Base-by-base conservation (phyloP, 2,329 filamentous ascomycete species). In the Penicillium paneum region DNA sequence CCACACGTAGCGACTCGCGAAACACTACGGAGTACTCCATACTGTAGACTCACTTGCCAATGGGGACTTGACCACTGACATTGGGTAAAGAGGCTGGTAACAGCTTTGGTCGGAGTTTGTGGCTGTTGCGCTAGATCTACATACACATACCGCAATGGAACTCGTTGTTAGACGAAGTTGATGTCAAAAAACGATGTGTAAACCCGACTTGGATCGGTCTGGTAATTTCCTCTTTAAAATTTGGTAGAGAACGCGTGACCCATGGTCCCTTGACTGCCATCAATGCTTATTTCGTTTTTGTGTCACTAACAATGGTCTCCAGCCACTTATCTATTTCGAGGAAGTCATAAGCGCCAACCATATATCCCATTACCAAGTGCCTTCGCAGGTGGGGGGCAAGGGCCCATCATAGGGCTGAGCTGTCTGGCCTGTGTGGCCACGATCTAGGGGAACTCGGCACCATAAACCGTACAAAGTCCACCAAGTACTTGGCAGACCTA, bases 371-470 rank as follows among this genome's bases (percentile, higher is more conserved):
- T 45, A 32, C 39, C 28, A 36, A 43, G 52, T 42, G 52, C 43
- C 61, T 64, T 62, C 60, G 58, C 60, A 54, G 44, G 61, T 62
- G 61, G 56, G 21, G 52, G 60, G 45, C 34, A 11, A 50, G 24
- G 39, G 38, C 28, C 34, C 50, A 32, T 49, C 36, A 39, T 63
- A 63, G 62, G 62, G 62, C 62, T 59, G 47, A 52, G 55, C 55
- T 58, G 50, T 39, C 28, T 50, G 26, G 50, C 24, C 55, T 58
- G 50, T 39, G 21, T 50, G 17, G 43, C 24, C 49, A 45, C 13
- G 26, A 45, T 21, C 39, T 24, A 15, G 55, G 38, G 19, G 39
- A 11, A n/a, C 19, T 48, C 54, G 38, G 52, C 58, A 55, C 49
- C 51, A 59, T 53, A 42, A 26, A 52, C 49, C 34, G 41, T 47